Evolutionary conservation across 2,329 filamentous ascomycete species (phyloP).

Genomic region (Phyllosticta citribraziliensis): DNA sequence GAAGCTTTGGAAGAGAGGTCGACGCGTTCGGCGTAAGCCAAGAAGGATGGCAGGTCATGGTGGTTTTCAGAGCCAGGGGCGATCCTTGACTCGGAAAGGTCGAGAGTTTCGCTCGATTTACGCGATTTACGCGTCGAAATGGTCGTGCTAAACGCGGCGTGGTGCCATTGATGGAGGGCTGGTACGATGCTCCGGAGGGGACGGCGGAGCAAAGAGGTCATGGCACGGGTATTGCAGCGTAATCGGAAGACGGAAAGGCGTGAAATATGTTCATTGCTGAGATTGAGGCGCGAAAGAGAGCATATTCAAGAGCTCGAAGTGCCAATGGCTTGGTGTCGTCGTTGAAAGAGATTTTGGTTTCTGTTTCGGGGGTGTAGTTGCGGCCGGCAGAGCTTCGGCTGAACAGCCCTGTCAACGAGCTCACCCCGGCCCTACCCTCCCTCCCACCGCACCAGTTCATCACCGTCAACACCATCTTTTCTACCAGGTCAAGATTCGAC

Average conservation of each 20-base stretch:
- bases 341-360: not conserved
- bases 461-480: not conserved
- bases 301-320: not conserved
- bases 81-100: not conserved
- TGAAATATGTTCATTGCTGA: not conserved
- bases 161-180: not conserved
- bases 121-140: not conserved
- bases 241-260: not conserved
- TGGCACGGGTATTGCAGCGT: not conserved
- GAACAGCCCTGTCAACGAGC: not conserved
- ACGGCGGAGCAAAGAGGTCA: constrained; percentile 4
- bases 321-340: not conserved
- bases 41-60: constrained; percentile 54
- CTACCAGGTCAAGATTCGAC: not conserved
- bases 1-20: constrained; percentile 47
- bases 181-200: not conserved
- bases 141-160: not conserved
- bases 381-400: not conserved
- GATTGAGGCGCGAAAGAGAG: not conserved
- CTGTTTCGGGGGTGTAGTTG: not conserved
- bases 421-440: too few species aligned
- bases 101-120: not conserved
- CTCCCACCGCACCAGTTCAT: too few species aligned
- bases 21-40: constrained; percentile 50
- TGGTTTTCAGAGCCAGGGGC: constrained; percentile 40